Evolutionary conservation across 2,329 filamentous ascomycete genomes (phyloP), one percentile per base, ranked within the genome.

Genomic region (Cadophora malorum): DNA sequence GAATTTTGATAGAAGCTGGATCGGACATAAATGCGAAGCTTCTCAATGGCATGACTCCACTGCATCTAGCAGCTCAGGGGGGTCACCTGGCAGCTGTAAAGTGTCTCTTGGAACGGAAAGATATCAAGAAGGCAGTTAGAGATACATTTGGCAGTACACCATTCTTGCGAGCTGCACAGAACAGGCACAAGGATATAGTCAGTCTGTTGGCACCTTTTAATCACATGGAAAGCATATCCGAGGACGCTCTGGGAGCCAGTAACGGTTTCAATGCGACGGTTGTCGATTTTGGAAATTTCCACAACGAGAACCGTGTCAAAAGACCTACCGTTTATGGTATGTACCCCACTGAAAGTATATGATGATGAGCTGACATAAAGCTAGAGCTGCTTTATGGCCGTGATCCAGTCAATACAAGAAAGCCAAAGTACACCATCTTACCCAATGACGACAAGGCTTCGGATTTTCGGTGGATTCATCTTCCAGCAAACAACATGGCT

Each of bases 401-500:
- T 16, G 74, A 75, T 65, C 63, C 68, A 28, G 41, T 72, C 35
- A 75, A 75, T 61, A 31, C 58, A 16, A 55, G 71, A 38, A 75
- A 74, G 55, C 69, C 72, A 19, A 72, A 73, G 31, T 67, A 70
- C 16, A 73, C 69, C 1, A 69, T 75, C 9, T 58, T 70, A 6
- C 72, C 73, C 4, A 68, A 66, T 50, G 71, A 73, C 49, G 71
- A 73, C 45, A 73, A 73, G 50, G 70, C 72, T n/a, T 56, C 69
- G 10, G 63, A 70, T 3, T 74, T 75, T 55, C 66, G 74, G 38
- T 75, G 74, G 74, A 71, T 75, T 19, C 74, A 74, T 63, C 64
- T 75, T 16, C 74, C 74, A 28, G 73, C 74, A 2, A 75, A 75
- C 47, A 75, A 75, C 41, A 74, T 75, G 70, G 70, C 71, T 28